Conservation (phyloP, 208 protist species). For the Herpetomonas samuelpessoai region DNA sequence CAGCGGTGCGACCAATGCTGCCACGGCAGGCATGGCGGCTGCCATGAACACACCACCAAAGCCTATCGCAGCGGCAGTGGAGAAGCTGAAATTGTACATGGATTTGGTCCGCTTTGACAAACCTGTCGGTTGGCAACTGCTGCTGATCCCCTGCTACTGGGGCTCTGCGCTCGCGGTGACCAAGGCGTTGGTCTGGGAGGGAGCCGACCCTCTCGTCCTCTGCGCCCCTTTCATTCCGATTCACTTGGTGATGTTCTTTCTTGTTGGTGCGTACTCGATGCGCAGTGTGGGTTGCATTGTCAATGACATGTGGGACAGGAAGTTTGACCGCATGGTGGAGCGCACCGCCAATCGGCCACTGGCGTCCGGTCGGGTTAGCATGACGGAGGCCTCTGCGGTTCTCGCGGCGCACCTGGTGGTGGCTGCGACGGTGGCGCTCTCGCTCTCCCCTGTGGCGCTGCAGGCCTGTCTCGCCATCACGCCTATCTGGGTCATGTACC, state of each 20-base stretch:
- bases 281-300: constrained; percentile 81
- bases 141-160: constrained; percentile 80
- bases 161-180: constrained; percentile 76
- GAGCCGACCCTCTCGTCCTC: constrained; percentile 74
- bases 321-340: constrained; percentile 73
- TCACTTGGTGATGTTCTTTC: constrained; percentile 64
- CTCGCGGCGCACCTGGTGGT: constrained; percentile 39
- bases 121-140: constrained; percentile 71
- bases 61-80: constrained; percentile 23
- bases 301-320: constrained; percentile 83
- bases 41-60: constrained; percentile 30
- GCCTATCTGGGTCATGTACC: constrained; percentile 66
- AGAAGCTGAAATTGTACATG: constrained; percentile 44
- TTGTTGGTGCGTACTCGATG: constrained; percentile 73
- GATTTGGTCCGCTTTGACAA: constrained; percentile 63
- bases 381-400: constrained; percentile 44
- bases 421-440: constrained; percentile 56
- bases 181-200: constrained; percentile 78
- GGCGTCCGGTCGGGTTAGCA: constrained; percentile 47
- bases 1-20: background rate
- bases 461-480: constrained; percentile 49
- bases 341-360: constrained; percentile 66
- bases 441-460: constrained; percentile 67
- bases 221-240: constrained; percentile 77
- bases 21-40: background rate